Conservation (phyloP, 208 protist species). For the Trypanosoma mega region DNA sequence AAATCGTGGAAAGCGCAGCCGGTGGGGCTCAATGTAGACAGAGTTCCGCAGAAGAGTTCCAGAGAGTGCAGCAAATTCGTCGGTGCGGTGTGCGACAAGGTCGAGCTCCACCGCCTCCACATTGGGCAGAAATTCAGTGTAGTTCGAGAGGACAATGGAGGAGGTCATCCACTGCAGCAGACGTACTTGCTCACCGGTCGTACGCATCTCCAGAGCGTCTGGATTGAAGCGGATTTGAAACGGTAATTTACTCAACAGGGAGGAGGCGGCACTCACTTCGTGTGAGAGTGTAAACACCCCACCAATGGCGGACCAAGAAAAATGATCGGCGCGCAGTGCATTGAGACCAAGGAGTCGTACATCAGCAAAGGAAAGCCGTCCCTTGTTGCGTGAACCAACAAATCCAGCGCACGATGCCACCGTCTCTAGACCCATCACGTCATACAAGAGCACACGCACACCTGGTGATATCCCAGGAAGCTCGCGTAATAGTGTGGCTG, state of each 20-base stretch:
- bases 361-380: slow-evolving; percentile 64
- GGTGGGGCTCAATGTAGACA: slow-evolving; percentile 48
- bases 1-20: slow-evolving; percentile 47
- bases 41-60: slow-evolving; percentile 38
- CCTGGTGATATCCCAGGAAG: slow-evolving; percentile 60
- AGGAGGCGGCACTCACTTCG: slow-evolving; percentile 54
- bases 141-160: slow-evolving; percentile 60
- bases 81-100: slow-evolving; percentile 48
- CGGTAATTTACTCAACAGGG: slow-evolving; percentile 49
- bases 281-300: slow-evolving; percentile 59
- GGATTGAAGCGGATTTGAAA: slow-evolving; percentile 63
- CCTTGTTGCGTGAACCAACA: background rate
- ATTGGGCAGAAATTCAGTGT: no score
- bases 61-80: slow-evolving; percentile 34
- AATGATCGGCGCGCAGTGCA: slow-evolving; percentile 37
- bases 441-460: slow-evolving; percentile 70
- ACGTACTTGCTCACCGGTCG: slow-evolving; percentile 43
- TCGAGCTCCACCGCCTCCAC: slow-evolving; percentile 62
- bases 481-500: slow-evolving; percentile 40
- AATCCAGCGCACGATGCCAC: slow-evolving; percentile 55
- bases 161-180: slow-evolving; percentile 76
- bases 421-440: slow-evolving; percentile 60
- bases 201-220: slow-evolving; percentile 37
- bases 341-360: slow-evolving; percentile 71
- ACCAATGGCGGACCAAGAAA: slow-evolving; percentile 36